These are phyloP conservation scores for Tetrahymena borealis DNA, from an alignment of 73 alveolate genomes.

Conservation along the genomic window DNA sequence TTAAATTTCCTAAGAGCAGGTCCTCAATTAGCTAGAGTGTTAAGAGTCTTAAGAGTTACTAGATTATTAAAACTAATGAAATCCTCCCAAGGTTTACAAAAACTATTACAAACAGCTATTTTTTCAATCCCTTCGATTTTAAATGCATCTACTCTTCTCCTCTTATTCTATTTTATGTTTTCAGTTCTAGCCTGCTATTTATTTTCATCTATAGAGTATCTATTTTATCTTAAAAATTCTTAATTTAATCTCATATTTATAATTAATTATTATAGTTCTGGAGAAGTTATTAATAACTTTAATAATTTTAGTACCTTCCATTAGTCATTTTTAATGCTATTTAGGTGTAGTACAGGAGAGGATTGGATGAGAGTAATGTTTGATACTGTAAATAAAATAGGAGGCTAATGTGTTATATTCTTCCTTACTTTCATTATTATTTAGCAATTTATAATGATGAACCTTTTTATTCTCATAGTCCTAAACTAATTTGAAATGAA, in stretches of 20 bases:
- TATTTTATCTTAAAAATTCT: neutral
- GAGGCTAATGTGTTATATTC: neutral
- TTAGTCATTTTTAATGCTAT: constrained; percentile 49
- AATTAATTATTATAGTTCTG: neutral
- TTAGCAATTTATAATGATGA: constrained; percentile 74
- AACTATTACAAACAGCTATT: constrained; percentile 64
- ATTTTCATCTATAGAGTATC: constrained; percentile 37
- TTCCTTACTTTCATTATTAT: neutral
- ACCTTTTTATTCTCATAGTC: constrained; percentile 87
- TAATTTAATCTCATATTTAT: no score
- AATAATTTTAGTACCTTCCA: constrained; percentile 59
- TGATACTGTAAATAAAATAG: constrained; percentile 51
- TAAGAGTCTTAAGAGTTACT: constrained; percentile 85
- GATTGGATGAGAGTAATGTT: constrained; percentile 77
- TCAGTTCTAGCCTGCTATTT: constrained; percentile 84
- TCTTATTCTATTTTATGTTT: constrained; percentile 76
- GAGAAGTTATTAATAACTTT: constrained; percentile 20
- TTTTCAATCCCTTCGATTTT: constrained; percentile 81
- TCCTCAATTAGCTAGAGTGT: constrained; percentile 85
- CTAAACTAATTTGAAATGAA: constrained; percentile 90
- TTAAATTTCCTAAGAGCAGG: constrained; percentile 64
- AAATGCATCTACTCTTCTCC: constrained; percentile 77
- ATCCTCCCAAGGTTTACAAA: constrained; percentile 71
- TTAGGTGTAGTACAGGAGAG: constrained; percentile 81
- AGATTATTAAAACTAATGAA: constrained; percentile 80